A percentile compares a stretch with the other conserved stretches of the same genome.
These are phyloP conservation scores for Exsudoporus frostii DNA, from an alignment of 768 basidiomycete species.

Conservation along the genomic window DNA sequence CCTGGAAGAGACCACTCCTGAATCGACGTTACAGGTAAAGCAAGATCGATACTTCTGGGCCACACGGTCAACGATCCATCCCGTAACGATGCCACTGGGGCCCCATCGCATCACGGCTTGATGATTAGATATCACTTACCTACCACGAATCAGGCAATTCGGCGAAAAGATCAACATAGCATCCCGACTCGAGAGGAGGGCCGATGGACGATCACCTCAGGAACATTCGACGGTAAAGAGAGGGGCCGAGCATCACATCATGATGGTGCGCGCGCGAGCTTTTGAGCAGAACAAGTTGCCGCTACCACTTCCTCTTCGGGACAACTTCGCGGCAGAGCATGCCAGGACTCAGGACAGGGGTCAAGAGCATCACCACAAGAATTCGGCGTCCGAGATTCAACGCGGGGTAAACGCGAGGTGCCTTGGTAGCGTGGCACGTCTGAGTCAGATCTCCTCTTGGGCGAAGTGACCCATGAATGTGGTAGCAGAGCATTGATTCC, in stretches of 20 bases:
- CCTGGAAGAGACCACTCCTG: background rate
- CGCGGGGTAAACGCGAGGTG: background rate
- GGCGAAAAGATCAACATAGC: background rate
- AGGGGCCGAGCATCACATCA: background rate
- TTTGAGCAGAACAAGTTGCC: conserved; percentile 3
- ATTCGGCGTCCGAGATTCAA: background rate
- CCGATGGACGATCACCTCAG: conserved; percentile 8
- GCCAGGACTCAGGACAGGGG: background rate
- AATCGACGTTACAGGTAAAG: background rate
- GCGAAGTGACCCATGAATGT: background rate
- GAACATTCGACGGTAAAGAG: background rate
- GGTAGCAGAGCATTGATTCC: background rate
- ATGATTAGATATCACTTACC: background rate
- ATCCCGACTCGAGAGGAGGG: background rate
- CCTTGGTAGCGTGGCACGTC: background rate
- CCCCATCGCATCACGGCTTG: background rate
- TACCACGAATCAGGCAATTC: background rate
- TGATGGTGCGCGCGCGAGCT: background rate
- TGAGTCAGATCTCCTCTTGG: background rate
- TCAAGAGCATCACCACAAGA: background rate
- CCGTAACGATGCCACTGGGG: background rate
- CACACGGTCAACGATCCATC: background rate
- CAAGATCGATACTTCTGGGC: background rate
- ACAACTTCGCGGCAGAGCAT: conserved; percentile 8
- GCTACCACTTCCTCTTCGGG: conserved; percentile 10